Evolutionary conservation across 768 basidiomycete species (phyloP).

Genomic region (Mycena polygramma): DNA sequence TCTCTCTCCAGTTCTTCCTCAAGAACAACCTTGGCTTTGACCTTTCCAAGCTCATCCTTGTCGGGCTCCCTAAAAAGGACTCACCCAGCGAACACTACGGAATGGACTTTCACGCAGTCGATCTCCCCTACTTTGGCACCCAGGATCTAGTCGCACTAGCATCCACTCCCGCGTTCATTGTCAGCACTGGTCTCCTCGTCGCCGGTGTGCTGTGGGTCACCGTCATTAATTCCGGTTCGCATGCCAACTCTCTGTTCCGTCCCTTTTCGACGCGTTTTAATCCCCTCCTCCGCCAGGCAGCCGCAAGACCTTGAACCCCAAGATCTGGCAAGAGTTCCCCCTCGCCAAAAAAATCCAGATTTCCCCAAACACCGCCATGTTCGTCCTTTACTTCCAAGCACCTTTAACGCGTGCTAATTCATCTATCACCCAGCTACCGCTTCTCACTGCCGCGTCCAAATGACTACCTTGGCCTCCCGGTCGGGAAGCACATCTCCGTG

Average conservation of each 20-base stretch:
- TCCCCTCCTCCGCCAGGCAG: constrained; percentile 38
- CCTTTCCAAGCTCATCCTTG: constrained; percentile 70
- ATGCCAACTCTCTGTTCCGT: constrained; percentile 1
- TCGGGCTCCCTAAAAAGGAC: constrained; percentile 62
- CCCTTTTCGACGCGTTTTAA: constrained; percentile 35
- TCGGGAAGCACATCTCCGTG: constrained; percentile 96
- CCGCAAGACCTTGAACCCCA: constrained; percentile 79
- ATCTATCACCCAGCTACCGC: constrained; percentile 76
- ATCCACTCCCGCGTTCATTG: constrained; percentile 61
- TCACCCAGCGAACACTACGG: constrained; percentile 41
- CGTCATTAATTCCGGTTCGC: constrained; percentile 57
- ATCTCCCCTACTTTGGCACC: constrained; percentile 53
- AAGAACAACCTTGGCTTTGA: constrained; percentile 64
- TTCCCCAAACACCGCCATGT: constrained; percentile 98
- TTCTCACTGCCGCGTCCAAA: constrained; percentile 83
- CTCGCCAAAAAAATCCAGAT: constrained; percentile 85
- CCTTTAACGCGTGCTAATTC: constrained; percentile 8
- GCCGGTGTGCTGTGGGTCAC: constrained; percentile 67
- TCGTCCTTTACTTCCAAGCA: constrained; percentile 43
- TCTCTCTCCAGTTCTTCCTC: constrained; percentile 39
- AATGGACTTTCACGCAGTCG: constrained; percentile 48
- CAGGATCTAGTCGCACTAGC: constrained; percentile 54
- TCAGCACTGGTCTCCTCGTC: constrained; percentile 64
- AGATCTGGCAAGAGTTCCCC: constrained; percentile 85
- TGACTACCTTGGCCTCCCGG: constrained; percentile 91